A percentile compares a stretch with the other conserved stretches of the same genome.
phyloP scores from a whole-genome alignment of 345 rosid genomes.

The Excoecaria cochinchinensis region DNA sequence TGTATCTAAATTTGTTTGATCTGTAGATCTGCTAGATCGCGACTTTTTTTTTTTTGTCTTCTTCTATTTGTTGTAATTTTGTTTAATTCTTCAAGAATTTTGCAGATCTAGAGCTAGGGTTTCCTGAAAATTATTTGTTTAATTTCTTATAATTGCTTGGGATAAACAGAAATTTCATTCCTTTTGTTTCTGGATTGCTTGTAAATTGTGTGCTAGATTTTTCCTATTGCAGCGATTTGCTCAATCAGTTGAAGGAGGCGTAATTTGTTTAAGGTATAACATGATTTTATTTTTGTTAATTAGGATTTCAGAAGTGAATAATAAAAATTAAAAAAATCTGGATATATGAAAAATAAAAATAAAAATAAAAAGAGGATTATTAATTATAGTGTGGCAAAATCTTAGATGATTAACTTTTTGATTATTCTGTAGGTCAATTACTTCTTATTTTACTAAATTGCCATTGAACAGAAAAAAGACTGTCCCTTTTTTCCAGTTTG shows the following conservation, averaged over 20 bases:
- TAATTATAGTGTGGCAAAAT: not conserved
- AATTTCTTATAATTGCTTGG: not conserved
- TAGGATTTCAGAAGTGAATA: not conserved
- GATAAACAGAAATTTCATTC: slow-evolving; percentile 5
- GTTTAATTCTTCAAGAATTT: slow-evolving; percentile 12
- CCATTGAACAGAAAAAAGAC: not conserved
- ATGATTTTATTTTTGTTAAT: not conserved
- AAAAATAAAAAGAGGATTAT: not conserved
- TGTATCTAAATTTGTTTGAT: not conserved
- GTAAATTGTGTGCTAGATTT: slow-evolving; percentile 4
- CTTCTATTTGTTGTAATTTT: slow-evolving; percentile 13
- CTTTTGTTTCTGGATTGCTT: not conserved
- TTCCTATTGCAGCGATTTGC: slow-evolving; percentile 20
- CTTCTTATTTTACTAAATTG: slow-evolving; percentile 3
- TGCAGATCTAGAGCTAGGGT: slow-evolving; percentile 42
- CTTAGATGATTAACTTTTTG: no score
- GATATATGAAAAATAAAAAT: not conserved
- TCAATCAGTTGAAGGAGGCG: slow-evolving; percentile 18
- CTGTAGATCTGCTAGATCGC: slow-evolving; percentile 22
- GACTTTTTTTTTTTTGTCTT: not conserved
- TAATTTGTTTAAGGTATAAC: slow-evolving; percentile 27
- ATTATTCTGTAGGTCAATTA: no score
- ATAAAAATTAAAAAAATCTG: not conserved
- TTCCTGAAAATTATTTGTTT: slow-evolving; percentile 25
- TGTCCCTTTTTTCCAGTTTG: not conserved